These are phyloP conservation scores for Rhodotorula sp. DNA, from an alignment of 1,284 basidiomycete genomes.

Conservation along the genomic window DNA sequence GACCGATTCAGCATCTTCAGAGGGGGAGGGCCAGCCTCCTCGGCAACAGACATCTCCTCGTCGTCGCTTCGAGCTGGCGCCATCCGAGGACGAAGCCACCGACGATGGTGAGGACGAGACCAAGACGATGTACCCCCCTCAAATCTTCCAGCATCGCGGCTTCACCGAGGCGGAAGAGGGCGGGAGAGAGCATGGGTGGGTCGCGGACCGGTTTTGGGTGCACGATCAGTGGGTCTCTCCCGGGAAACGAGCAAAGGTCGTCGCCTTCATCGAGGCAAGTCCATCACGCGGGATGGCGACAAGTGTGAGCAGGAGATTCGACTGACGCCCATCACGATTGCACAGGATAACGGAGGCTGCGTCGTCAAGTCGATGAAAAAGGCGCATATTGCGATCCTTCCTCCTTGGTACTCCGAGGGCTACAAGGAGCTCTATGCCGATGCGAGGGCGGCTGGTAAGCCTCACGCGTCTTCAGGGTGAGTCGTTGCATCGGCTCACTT, in stretches of 20 bases:
- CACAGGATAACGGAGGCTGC: slow-evolving; percentile 9
- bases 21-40: too few relatives aligned
- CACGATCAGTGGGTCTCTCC: not conserved
- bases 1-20: not conserved
- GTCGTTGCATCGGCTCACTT: not conserved
- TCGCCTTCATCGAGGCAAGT: not conserved
- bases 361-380: not conserved
- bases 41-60: not conserved
- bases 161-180: not conserved
- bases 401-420: not conserved
- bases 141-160: not conserved
- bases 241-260: not conserved
- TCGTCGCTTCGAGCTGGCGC: not conserved
- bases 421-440: not conserved
- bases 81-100: not conserved
- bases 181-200: not conserved
- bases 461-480: not conserved
- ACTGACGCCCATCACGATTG: not conserved
- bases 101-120: not conserved
- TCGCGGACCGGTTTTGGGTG: slow-evolving; percentile 1
- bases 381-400: slow-evolving; percentile 1
- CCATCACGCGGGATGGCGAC: fast-evolving
- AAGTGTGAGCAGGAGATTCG: not conserved
- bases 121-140: not conserved
- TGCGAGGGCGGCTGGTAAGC: not conserved